Evolutionary conservation across 2,329 filamentous ascomycete species (phyloP).

Genomic region (Paracamarosporium sp.): DNA sequence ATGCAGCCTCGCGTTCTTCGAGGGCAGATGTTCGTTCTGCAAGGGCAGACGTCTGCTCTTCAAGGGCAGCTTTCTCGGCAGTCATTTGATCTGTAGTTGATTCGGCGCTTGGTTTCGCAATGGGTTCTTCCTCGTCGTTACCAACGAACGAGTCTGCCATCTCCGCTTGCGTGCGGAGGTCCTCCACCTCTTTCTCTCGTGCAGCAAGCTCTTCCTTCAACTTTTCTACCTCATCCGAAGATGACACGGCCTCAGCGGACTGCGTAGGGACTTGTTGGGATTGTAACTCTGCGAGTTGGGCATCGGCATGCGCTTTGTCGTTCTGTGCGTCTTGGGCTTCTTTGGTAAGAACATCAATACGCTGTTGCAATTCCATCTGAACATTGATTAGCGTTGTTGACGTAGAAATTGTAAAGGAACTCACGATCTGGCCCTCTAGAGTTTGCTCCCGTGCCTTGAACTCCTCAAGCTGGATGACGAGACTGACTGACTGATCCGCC

Average conservation of each 20-base stretch:
- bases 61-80: slow-evolving; percentile 41
- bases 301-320: slow-evolving; percentile 15
- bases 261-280: slow-evolving; percentile 13
- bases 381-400: slow-evolving; percentile 17
- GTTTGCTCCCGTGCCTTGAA: slow-evolving; percentile 69
- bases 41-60: slow-evolving; percentile 38
- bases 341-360: slow-evolving; percentile 41
- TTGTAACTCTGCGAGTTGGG: slow-evolving; percentile 18
- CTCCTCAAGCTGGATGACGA: slow-evolving; percentile 51
- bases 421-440: slow-evolving; percentile 65
- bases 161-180: slow-evolving; percentile 48
- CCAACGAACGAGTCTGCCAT: slow-evolving; percentile 23
- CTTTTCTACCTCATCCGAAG: slow-evolving; percentile 38
- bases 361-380: slow-evolving; percentile 49
- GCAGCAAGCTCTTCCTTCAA: slow-evolving; percentile 51
- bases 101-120: slow-evolving; percentile 46
- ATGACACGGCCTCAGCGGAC: slow-evolving; percentile 6
- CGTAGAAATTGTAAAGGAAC: slow-evolving; percentile 8
- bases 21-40: slow-evolving; percentile 27
- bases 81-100: slow-evolving; percentile 56
- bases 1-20: slow-evolving; percentile 26
- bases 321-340: slow-evolving; percentile 39
- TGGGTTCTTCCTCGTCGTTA: slow-evolving; percentile 9
- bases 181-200: slow-evolving; percentile 55
- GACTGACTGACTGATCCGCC: slow-evolving; percentile 39